These are phyloP conservation scores for Balakata baccata DNA, from an alignment of 345 rosid genomes.

Conservation along the genomic window DNA sequence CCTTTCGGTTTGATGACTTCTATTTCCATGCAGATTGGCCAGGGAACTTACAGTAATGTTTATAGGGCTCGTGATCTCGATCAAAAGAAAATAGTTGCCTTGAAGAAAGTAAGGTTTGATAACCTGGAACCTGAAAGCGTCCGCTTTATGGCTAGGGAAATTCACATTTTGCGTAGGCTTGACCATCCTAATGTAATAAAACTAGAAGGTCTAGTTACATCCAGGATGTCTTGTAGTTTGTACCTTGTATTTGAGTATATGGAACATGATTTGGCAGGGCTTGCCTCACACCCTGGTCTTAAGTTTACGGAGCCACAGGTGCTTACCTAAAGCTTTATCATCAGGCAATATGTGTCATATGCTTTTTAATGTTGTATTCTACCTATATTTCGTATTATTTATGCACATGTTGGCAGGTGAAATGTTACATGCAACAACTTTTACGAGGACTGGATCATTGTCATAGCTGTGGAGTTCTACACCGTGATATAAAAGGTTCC, in stretches of 20 bases:
- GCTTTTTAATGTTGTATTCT: background rate
- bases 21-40: constrained; percentile 66
- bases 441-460: constrained; percentile 80
- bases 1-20: too few relatives aligned
- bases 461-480: constrained; percentile 76
- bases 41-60: constrained; percentile 90
- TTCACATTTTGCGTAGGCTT: constrained; percentile 63
- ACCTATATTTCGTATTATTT: background rate
- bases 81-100: constrained; percentile 65
- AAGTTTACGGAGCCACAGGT: constrained; percentile 87
- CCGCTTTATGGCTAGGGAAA: constrained; percentile 95
- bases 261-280: constrained; percentile 93
- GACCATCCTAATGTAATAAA: constrained; percentile 89
- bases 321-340: background rate
- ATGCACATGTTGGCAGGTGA: constrained; percentile 47
- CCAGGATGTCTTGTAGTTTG: constrained; percentile 69
- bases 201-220: constrained; percentile 77
- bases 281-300: constrained; percentile 65
- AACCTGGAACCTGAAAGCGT: constrained; percentile 92
- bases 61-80: constrained; percentile 74
- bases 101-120: constrained; percentile 90
- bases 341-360: background rate
- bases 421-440: constrained; percentile 76
- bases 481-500: constrained; percentile 91
- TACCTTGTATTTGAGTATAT: constrained; percentile 88